Percentiles rank a stretch among this genome's conserved stretches.
phyloP scores from a whole-genome alignment of 163 green algal genomes.

The Chloroidium sp. region DNA sequence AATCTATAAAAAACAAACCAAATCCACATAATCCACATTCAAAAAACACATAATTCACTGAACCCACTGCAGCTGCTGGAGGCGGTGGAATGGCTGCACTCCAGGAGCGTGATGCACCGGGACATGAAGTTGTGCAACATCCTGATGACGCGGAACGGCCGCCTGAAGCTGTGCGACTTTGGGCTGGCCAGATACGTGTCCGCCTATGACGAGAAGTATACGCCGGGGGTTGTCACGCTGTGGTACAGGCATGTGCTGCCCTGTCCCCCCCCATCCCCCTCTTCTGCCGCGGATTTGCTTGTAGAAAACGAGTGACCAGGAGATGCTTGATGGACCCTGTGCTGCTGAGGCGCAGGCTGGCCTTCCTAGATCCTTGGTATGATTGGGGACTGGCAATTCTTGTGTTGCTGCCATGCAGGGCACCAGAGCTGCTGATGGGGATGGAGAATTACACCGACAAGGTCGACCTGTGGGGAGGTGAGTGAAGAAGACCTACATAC shows the following conservation, averaged over 20 bases:
- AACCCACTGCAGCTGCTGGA: conserved; percentile 44
- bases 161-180: conserved; percentile 49
- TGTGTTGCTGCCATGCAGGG: conserved; percentile 4
- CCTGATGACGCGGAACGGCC: conserved; percentile 42
- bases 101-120: conserved; percentile 55
- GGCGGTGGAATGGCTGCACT: conserved; percentile 55
- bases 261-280: background rate
- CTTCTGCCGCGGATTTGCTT: too few species aligned
- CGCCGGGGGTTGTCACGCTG: conserved; percentile 40
- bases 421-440: conserved; percentile 28
- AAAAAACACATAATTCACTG: background rate
- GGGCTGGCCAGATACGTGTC: conserved; percentile 42
- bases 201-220: conserved; percentile 31
- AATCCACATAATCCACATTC: too few species aligned
- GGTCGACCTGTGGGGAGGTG: conserved; percentile 49
- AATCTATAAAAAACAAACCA: too few species aligned
- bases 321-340: too few species aligned
- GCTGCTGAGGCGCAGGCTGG: too few species aligned
- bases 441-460: conserved; percentile 34
- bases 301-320: too few species aligned
- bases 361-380: too few species aligned
- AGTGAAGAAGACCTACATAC: background rate
- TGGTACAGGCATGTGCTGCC: conserved; percentile 33
- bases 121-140: conserved; percentile 77
- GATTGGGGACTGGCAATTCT: too few species aligned